Evolutionary conservation across 805 yeast genomes (phyloP), one percentile per base, ranked within the genome.

Genomic region (Wickerhamiella allomyrinae): DNA sequence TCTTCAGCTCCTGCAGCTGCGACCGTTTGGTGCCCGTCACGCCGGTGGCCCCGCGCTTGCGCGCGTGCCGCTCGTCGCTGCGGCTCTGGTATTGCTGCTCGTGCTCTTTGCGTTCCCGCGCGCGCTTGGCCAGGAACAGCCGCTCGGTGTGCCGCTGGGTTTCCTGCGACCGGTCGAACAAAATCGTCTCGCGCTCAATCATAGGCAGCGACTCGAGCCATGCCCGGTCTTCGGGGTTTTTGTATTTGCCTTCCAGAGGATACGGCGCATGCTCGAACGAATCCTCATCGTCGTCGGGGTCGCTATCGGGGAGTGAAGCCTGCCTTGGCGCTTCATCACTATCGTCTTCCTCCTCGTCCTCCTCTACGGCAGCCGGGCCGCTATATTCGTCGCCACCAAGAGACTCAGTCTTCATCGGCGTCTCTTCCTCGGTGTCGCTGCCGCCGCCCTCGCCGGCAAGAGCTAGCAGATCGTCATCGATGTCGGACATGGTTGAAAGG

Each of bases 381-480:
- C 43, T 17, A 3, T 31, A 5, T 2, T 20, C 34, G 8, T 7
- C 17, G 8, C 34, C 34, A 10, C 37, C 38, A 20, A 17, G 13
- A 41, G 14, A 14, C 8, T 14, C 31, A n/a, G 8, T 34, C 3
- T 14, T 41, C 11, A 36, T 36, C 17, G 38, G 19, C 3, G 43
- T 40, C 19, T 15, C 35, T 34, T 41, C 48, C 35, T 39, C 44
- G 25, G 48, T 58, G 15, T 47, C 50, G n/a, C 51, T 77, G 27
- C 72, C 75, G 38, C 68, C 78, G 41, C 70, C 79, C 20, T 71
- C 77, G 46, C 93, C 97, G 40, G 98, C 98, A 54, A 91, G 73
- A 17, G 95, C 97, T 57, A 89, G 73, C 65, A 91, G 73, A 72
- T 91, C 98, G 60, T 89, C 97, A 59, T 87, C 96, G 57, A 85